Evolutionary conservation across 805 yeast genomes (phyloP).

Genomic region (Candida easanensis): DNA sequence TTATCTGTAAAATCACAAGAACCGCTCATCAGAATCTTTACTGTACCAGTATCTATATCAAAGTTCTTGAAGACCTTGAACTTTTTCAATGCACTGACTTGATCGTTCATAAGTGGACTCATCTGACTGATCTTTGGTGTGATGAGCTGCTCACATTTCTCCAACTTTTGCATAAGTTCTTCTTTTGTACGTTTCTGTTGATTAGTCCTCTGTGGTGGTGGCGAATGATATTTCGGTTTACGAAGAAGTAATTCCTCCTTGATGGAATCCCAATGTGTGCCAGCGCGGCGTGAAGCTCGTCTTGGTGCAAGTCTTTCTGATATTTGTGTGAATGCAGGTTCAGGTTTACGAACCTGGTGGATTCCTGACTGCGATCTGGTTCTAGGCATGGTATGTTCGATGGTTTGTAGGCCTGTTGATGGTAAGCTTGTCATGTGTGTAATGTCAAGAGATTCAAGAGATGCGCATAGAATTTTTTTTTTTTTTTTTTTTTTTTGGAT

Average conservation of each 20-base stretch:
- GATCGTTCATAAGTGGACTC: conserved; percentile 11
- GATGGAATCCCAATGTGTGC: neutral
- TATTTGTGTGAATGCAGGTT: neutral
- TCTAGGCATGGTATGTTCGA: neutral
- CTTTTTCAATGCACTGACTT: conserved; percentile 11
- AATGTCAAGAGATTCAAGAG: too few relatives aligned
- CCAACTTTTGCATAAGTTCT: conserved; percentile 3
- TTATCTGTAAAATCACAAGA: conserved; percentile 12
- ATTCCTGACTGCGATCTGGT: neutral
- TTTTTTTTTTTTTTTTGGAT: too few relatives aligned
- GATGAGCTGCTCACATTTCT: conserved; percentile 9
- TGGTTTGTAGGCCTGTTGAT: neutral
- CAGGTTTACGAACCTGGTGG: neutral
- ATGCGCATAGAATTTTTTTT: too few relatives aligned
- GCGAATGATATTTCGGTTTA: neutral
- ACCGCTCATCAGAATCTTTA: conserved; percentile 14
- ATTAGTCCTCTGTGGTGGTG: neutral
- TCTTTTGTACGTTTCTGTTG: neutral
- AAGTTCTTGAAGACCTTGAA: conserved; percentile 20
- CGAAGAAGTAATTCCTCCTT: neutral
- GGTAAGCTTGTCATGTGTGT: too few relatives aligned
- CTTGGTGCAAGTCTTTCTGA: neutral
- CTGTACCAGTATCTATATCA: conserved; percentile 11
- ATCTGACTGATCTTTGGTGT: conserved; percentile 8
- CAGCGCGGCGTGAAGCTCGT: neutral